Conservation (phyloP, 371 early-diverging fungal genomes). For the Catenaria anguillulae region DNA sequence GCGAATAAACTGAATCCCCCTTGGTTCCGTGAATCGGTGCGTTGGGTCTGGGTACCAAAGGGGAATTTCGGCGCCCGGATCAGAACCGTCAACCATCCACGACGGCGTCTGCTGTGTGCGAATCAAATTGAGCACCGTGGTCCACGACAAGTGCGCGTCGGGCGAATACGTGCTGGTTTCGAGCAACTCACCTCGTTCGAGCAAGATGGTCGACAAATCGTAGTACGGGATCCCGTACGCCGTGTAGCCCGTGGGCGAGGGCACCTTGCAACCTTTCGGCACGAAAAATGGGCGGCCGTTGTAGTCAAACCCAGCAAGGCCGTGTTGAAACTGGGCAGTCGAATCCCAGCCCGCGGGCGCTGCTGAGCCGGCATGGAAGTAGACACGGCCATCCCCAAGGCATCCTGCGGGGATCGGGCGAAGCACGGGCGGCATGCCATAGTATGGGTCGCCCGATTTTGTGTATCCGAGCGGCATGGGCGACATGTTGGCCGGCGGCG, state of each 20-base stretch:
- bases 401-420: slow-evolving; percentile 31
- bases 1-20: slow-evolving; percentile 1
- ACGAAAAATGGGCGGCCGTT: slow-evolving; percentile 36
- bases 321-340: not conserved
- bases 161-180: not conserved
- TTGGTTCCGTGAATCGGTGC: not conserved
- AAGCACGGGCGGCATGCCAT: slow-evolving; percentile 22
- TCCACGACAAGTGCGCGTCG: not conserved
- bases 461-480: slow-evolving; percentile 34
- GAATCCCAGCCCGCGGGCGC: slow-evolving; percentile 9
- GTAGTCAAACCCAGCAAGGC: slow-evolving; percentile 32
- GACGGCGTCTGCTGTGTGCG: not conserved
- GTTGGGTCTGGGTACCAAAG: not conserved
- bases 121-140: not conserved
- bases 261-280: slow-evolving; percentile 30
- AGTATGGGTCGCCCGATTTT: slow-evolving; percentile 24
- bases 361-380: slow-evolving; percentile 16
- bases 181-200: slow-evolving; percentile 29
- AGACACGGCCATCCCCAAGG: slow-evolving; percentile 26
- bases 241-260: slow-evolving; percentile 35
- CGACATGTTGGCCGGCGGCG: slow-evolving; percentile 32
- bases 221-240: slow-evolving; percentile 37
- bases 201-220: slow-evolving; percentile 30
- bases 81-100: no score
- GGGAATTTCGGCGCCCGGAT: not conserved